Conservation (phyloP, 306 rosid species). For the Biancaea sappan region DNA sequence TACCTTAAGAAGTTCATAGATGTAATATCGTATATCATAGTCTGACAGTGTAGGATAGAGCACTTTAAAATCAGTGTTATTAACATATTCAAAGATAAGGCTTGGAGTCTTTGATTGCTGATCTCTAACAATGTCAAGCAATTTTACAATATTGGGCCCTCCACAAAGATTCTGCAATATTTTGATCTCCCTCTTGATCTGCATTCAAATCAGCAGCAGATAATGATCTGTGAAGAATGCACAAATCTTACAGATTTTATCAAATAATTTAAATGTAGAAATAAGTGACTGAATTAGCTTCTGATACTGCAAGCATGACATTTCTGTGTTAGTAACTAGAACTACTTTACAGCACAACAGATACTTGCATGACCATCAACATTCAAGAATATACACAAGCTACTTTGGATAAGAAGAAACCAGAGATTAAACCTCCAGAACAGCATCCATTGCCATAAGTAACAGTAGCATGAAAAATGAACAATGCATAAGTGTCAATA, state of each 20-base stretch:
- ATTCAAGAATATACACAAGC: not conserved
- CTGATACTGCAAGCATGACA: slow-evolving; percentile 4
- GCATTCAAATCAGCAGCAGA: slow-evolving; percentile 37
- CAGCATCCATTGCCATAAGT: not conserved
- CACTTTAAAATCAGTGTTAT: slow-evolving; percentile 91
- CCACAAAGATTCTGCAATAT: slow-evolving; percentile 94
- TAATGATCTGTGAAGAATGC: not conserved
- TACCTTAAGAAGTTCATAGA: slow-evolving; percentile 85
- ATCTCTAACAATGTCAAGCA: slow-evolving; percentile 93
- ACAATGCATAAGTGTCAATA: not conserved
- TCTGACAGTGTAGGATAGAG: slow-evolving; percentile 86
- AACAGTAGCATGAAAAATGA: not conserved
- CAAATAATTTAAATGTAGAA: not conserved
- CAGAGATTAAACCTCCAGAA: not conserved
- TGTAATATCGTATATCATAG: slow-evolving; percentile 78
- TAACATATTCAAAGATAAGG: slow-evolving; percentile 82
- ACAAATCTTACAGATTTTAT: not conserved
- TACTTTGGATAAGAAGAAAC: not conserved
- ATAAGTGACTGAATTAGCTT: not conserved
- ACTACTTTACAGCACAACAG: not conserved
- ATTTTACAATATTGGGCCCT: slow-evolving; percentile 87
- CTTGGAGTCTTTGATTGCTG: slow-evolving; percentile 97
- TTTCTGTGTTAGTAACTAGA: slow-evolving; percentile 9
- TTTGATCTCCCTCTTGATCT: slow-evolving; percentile 97
- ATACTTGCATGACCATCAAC: not conserved